Conservation (phyloP, 2,329 filamentous ascomycete species). For the Ciborinia camelliae region DNA sequence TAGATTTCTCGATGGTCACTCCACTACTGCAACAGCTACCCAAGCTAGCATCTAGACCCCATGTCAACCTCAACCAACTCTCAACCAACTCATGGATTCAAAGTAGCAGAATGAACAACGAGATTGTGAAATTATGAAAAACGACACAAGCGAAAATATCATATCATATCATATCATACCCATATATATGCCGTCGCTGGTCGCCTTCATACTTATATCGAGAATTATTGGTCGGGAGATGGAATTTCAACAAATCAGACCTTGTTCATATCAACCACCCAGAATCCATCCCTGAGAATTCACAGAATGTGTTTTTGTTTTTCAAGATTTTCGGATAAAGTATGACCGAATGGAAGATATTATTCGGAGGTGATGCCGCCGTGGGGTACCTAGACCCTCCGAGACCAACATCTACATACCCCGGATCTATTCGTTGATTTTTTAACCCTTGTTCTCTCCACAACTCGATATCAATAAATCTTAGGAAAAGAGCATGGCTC, state of each 20-base stretch:
- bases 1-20: conserved; percentile 2
- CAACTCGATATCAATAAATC: conserved; percentile 31
- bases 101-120: background rate
- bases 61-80: conserved; percentile 4
- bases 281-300: background rate
- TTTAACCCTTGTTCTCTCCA: conserved; percentile 24
- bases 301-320: background rate
- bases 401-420: conserved; percentile 13
- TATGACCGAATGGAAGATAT: conserved; percentile 19
- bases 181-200: background rate
- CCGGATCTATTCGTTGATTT: background rate
- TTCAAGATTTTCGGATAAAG: conserved; percentile 21
- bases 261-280: background rate
- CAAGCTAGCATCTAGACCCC: background rate
- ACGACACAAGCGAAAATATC: background rate
- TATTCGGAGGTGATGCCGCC: conserved; percentile 22
- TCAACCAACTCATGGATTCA: background rate
- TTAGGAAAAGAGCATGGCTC: conserved; percentile 25
- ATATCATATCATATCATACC: background rate
- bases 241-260: conserved; percentile 6
- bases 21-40: background rate
- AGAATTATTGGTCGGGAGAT: background rate
- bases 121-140: background rate
- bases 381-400: conserved; percentile 12
- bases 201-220: background rate